Base-by-base conservation (phyloP, 306 rosid species). In the Dalbergia cochinchinensis region DNA sequence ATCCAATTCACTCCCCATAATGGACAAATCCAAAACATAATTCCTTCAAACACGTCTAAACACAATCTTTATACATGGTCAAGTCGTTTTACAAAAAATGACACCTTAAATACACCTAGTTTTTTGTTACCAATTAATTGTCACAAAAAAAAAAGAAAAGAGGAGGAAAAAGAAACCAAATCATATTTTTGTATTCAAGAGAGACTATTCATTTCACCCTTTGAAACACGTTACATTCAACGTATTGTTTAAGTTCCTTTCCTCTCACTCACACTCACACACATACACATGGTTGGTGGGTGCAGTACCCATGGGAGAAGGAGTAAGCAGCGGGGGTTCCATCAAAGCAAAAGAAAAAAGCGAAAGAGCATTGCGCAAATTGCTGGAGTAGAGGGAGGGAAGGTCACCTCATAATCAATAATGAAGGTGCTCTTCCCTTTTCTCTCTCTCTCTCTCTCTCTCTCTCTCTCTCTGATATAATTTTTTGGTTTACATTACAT, bases 371-470 rank as follows among this genome's bases (percentile, higher is more conserved):
- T 61, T 31, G 76, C 3, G 31, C 31, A 26, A 26, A 26, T 26
- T 26, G 31, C 31, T 26, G 2, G 31, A 26, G 8, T 86, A 61
- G 63, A 80, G 75, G 44, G 82, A 78, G 76, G 88, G 87, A 81
- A 86, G 76, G 90, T 86, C 86, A 66, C 88, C 78, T 65, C 85
- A 57, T 5, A 20, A 15, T 81, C 92, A 85, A 86, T 87, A 80
- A 86, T 80, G 74, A 82, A 85, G 60, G 18, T 26, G 54, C 45
- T 7, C 37, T 68, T 78, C 53, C 53, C n/a, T 47, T 41, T 10
- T 35, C 54, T n/a, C n/a, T n/a, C n/a, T n/a, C n/a, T n/a, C n/a
- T n/a, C n/a, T n/a, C n/a, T n/a, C n/a, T n/a, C n/a, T n/a, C n/a
- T 48, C 50, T 73, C 42, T 70, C 50, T 73, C 42, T 76, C 54